Conservation (phyloP, 495 filamentous ascomycete species). For the Trichoderma orchidacearum region DNA sequence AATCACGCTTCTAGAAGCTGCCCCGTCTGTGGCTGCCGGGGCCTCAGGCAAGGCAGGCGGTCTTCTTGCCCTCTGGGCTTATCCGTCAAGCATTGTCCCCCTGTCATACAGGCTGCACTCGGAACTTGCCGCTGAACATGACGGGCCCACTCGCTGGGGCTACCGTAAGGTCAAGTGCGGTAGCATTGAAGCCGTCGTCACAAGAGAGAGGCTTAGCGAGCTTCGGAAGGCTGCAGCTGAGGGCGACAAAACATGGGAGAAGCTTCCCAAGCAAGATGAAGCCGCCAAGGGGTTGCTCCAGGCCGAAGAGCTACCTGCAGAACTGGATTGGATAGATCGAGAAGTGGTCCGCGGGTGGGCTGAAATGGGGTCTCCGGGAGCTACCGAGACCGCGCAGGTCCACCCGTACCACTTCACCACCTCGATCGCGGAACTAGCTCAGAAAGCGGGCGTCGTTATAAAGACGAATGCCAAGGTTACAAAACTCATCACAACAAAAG, state of each 20-base stretch:
- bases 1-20: slow-evolving; percentile 82
- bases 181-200: slow-evolving; percentile 48
- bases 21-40: slow-evolving; percentile 64
- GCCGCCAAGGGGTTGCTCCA: slow-evolving; percentile 42
- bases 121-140: slow-evolving; percentile 74
- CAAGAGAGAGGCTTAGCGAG: slow-evolving; percentile 19
- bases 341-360: slow-evolving; percentile 57
- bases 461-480: slow-evolving; percentile 46
- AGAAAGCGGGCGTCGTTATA: slow-evolving; percentile 60
- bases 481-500: slow-evolving; percentile 32
- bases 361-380: slow-evolving; percentile 63
- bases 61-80: slow-evolving; percentile 84
- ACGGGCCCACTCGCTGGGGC: slow-evolving; percentile 72
- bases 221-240: slow-evolving; percentile 13
- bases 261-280: slow-evolving; percentile 59
- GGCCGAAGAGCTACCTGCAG: slow-evolving; percentile 46
- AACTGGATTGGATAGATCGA: slow-evolving; percentile 76
- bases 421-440: slow-evolving; percentile 67
- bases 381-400: slow-evolving; percentile 70
- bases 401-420: slow-evolving; percentile 91
- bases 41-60: slow-evolving; percentile 95
- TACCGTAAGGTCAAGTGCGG: slow-evolving; percentile 73
- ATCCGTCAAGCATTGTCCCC: slow-evolving; percentile 72
- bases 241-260: slow-evolving; percentile 31
- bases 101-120: slow-evolving; percentile 75